Base-by-base conservation (phyloP, 768 basidiomycete genomes). In the Agaricus sinodeliciosus region DNA sequence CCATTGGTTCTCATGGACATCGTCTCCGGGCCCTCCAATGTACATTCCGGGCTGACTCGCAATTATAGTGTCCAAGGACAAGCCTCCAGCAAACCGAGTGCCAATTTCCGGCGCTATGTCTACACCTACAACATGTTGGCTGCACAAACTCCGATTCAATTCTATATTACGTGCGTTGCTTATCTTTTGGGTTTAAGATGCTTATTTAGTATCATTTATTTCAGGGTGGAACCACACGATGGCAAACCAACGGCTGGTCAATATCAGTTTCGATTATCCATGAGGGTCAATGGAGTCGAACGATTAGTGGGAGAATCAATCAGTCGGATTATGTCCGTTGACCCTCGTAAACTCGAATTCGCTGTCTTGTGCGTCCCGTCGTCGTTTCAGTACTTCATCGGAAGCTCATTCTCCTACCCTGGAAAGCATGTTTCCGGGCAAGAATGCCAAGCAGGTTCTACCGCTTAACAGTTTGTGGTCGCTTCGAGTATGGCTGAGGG, bases 401-500 rank as follows among this genome's bases (percentile, higher is more conserved):
- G 44, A 13, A 25, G 34, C 49, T 47, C 40, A 51, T 40, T 41
- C 40, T 37, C 4, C 44, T 25, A 12, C 43, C 34, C 12, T 37
- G 18, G 26, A 31, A 48, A 85, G 82, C 58, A 65, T 75, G 6
- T 84, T 82, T 60, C 81, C 81, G 9, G 82, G 82, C n/a, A 80
- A 44, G 11, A 37, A 37, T 44, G 42, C 50, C 16, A 51, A 79
- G 62, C 59, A 72, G 18, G 73, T 72, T 42, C 63, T 82, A 1
- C 83, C 84, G 0, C 65, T 66, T n/a, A 79, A 75, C 0, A 77
- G 74, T 49, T 62, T 84, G 3, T 79, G 71, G 66, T 75, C 77
- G 13, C 66, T 85, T 18, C 81, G 85, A 0, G 79, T 85, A 16
- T 87, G 85, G 84, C 67, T 86, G 41, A 73, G 79, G 12, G 73